Conservation (phyloP, 208 protist genomes). For the Vickermania spadyakhi region DNA sequence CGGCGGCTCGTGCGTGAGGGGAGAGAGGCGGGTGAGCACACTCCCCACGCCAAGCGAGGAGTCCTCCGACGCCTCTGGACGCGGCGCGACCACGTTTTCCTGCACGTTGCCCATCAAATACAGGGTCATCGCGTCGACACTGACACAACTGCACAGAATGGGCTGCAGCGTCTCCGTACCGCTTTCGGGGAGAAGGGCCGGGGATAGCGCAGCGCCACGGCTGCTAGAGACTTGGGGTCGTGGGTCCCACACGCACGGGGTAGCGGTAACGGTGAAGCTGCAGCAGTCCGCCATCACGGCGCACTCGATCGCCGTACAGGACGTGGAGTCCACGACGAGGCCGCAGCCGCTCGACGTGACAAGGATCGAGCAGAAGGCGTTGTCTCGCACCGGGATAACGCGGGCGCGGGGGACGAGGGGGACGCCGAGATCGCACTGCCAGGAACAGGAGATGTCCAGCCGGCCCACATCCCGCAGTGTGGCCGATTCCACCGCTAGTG, state of each 20-base stretch:
- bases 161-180: not conserved
- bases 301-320: constrained; percentile 35
- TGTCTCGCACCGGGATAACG: constrained; percentile 29
- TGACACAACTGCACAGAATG: constrained; percentile 13
- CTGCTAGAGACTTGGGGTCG: no score
- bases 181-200: not conserved
- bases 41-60: not conserved
- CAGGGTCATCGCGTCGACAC: constrained; percentile 63
- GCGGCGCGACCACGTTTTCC: constrained; percentile 11
- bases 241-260: no score
- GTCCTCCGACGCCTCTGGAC: constrained; percentile 7
- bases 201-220: not conserved
- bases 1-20: not conserved
- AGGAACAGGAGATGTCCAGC: constrained; percentile 7
- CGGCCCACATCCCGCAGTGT: constrained; percentile 3
- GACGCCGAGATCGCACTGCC: constrained; percentile 22
- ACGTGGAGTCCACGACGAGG: constrained; percentile 42
- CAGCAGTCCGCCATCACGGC: constrained; percentile 54
- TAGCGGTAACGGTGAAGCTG: constrained; percentile 61
- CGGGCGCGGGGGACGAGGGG: constrained; percentile 54
- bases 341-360: constrained; percentile 51
- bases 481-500: no score
- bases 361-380: constrained; percentile 56
- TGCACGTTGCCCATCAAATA: constrained; percentile 47
- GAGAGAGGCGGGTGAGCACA: no score